Evolutionary conservation across 495 filamentous ascomycete species (phyloP).

Genomic region (Neurospora tetraspora): DNA sequence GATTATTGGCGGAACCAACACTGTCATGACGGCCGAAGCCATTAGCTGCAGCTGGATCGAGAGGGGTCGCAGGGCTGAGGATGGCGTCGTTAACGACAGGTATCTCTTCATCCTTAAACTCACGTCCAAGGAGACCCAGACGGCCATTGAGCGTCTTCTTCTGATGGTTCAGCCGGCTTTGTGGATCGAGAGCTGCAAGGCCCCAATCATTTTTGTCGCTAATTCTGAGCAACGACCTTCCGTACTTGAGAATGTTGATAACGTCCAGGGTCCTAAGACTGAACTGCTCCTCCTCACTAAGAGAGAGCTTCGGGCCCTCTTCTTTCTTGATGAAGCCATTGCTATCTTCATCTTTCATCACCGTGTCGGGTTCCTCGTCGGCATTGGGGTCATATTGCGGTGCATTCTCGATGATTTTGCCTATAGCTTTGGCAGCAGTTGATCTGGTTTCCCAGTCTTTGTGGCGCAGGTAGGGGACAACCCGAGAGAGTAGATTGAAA

Average conservation of each 20-base stretch:
- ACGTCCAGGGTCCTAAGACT: constrained; percentile 69
- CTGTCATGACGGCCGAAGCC: constrained; percentile 31
- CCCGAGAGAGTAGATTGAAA: constrained; percentile 92
- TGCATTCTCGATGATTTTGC: constrained; percentile 84
- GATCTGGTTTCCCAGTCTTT: constrained; percentile 93
- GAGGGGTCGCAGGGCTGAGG: constrained; percentile 30
- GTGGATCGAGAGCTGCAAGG: constrained; percentile 71
- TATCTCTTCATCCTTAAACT: constrained; percentile 80
- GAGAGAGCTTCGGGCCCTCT: constrained; percentile 15
- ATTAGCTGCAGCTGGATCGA: constrained; percentile 30
- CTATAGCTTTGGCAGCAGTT: constrained; percentile 84
- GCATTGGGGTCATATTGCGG: constrained; percentile 80
- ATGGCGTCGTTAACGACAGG: constrained; percentile 29
- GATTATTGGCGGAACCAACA: constrained; percentile 11
- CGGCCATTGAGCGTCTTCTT: constrained; percentile 79
- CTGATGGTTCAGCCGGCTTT: constrained; percentile 68
- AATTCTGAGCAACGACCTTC: constrained; percentile 72
- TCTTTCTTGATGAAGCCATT: constrained; percentile 40
- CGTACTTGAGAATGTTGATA: constrained; percentile 64
- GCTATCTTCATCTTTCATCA: constrained; percentile 41
- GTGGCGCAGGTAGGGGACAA: constrained; percentile 82
- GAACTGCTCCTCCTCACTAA: constrained; percentile 32
- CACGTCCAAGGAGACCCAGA: constrained; percentile 67
- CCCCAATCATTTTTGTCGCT: constrained; percentile 67
- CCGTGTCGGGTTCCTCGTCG: constrained; percentile 25